Conservation (phyloP, 106 monocot species). For the Acorus calamus region DNA sequence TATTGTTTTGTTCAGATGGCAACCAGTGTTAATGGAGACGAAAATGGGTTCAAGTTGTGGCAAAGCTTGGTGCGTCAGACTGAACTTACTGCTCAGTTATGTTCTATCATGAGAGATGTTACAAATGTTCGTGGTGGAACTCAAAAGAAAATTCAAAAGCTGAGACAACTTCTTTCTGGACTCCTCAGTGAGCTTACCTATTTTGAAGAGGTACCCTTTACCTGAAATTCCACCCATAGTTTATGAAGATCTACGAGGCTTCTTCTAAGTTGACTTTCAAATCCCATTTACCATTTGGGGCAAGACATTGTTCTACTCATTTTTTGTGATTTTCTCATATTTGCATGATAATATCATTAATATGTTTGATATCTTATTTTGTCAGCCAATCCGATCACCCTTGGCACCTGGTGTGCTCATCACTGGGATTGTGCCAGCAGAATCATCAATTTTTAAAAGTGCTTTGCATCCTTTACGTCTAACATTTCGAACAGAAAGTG, state of each 20-base stretch:
- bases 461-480: slow-evolving; percentile 75
- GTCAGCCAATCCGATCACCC: slow-evolving; percentile 93
- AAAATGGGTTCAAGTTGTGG: slow-evolving; percentile 78
- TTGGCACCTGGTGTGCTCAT: slow-evolving; percentile 68
- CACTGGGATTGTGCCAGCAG: slow-evolving; percentile 77
- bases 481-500: slow-evolving; percentile 65
- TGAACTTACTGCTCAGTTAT: slow-evolving; percentile 77
- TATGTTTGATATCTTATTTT: neutral
- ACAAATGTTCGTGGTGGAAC: slow-evolving; percentile 82
- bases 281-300: no score
- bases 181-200: slow-evolving; percentile 89
- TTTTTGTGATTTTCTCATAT: neutral
- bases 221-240: neutral
- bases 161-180: slow-evolving; percentile 81
- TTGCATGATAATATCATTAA: no score
- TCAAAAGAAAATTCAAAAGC: slow-evolving; percentile 92
- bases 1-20: slow-evolving; percentile 26
- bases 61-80: slow-evolving; percentile 85
- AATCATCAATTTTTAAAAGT: slow-evolving; percentile 97
- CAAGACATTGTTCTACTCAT: neutral
- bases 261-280: no score
- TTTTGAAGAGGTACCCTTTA: slow-evolving; percentile 77
- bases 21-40: slow-evolving; percentile 42
- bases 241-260: no score
- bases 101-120: slow-evolving; percentile 87